A percentile compares a stretch with the other conserved stretches of the same genome.
phyloP scores from a whole-genome alignment of 345 rosid genomes.

The Psidium friedrichsthalianum region DNA sequence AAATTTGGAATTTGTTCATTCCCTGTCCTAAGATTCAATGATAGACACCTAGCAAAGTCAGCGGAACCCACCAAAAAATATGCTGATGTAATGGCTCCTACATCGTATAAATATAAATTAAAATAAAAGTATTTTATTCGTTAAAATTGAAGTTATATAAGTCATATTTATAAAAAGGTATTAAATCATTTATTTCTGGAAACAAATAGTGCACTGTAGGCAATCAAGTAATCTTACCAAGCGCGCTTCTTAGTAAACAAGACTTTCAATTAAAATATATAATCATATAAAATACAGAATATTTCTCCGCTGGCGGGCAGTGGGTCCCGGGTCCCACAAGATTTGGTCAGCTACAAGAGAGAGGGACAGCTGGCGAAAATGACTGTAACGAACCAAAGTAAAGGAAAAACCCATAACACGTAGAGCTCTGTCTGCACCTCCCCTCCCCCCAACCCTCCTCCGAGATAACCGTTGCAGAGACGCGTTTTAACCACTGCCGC shows the following conservation, averaged over 20 bases:
- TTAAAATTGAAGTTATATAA: too few species aligned
- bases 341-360: background rate
- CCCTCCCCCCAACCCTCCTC: background rate
- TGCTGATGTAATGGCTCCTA: too few species aligned
- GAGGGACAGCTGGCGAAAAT: background rate
- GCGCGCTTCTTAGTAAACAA: background rate
- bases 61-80: too few species aligned
- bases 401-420: background rate
- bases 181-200: too few species aligned
- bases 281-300: too few species aligned
- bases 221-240: background rate
- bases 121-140: too few species aligned
- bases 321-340: background rate
- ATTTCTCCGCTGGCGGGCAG: background rate
- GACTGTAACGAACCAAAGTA: background rate
- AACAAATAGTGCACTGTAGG: background rate
- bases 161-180: too few species aligned
- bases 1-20: too few species aligned
- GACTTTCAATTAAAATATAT: too few species aligned
- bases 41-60: too few species aligned
- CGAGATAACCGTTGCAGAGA: background rate
- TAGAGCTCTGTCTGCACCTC: background rate
- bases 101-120: too few species aligned
- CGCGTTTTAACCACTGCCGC: background rate
- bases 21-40: too few species aligned